Evolutionary conservation across 169 alveolate genomes (phyloP).

Genomic region (Miamiensis avidus): DNA sequence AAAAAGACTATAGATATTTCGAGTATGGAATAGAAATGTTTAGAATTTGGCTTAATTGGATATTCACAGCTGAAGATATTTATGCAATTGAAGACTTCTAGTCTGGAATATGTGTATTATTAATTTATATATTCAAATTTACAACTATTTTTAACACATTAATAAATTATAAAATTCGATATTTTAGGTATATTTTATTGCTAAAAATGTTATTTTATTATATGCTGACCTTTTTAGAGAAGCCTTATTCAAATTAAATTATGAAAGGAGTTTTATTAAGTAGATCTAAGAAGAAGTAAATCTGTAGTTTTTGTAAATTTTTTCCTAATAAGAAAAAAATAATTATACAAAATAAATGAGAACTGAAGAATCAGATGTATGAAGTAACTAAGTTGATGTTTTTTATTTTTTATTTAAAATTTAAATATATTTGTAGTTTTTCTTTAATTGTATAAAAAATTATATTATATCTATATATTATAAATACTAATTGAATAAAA

Average conservation of each 20-base stretch:
- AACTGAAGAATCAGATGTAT: background rate
- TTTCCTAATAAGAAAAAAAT: background rate
- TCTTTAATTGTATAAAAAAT: too few species aligned
- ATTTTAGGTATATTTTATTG: background rate
- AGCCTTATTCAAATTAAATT: background rate
- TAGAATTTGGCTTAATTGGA: background rate
- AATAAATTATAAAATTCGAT: too few species aligned
- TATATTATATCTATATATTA: too few species aligned
- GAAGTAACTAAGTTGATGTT: too few species aligned
- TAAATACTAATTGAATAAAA: too few species aligned
- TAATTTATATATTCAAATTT: too few species aligned
- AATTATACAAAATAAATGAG: too few species aligned
- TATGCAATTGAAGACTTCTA: background rate
- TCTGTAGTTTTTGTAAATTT: too few species aligned
- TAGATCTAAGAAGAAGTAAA: background rate
- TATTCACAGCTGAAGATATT: background rate
- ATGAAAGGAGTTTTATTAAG: background rate
- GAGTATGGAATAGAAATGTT: background rate
- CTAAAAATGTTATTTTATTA: background rate
- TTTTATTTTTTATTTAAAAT: too few species aligned
- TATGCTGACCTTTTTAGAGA: background rate
- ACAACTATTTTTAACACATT: too few species aligned
- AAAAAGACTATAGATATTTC: too few species aligned
- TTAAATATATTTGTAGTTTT: too few species aligned
- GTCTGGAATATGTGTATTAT: background rate